Evolutionary conservation across 2,329 filamentous ascomycete genomes (phyloP), one percentile per base, ranked within the genome.

Genomic region (Lachnellula hyalina): DNA sequence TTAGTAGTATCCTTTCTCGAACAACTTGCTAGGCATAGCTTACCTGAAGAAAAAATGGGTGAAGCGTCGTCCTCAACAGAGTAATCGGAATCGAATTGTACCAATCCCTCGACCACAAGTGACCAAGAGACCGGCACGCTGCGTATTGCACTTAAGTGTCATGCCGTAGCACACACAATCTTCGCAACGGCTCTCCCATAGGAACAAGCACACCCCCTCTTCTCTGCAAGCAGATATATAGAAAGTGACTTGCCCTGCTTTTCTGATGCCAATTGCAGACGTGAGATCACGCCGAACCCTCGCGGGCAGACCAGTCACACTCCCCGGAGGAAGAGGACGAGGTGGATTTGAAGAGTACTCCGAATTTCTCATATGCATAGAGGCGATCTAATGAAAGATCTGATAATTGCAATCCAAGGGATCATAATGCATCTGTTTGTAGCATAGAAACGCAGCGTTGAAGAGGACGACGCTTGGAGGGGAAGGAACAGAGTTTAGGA

Each of bases 401-500:
- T 65, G 60, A 66, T 56, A 62, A 36, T 56, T 55, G 64, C 63
- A 68, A 71, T 70, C 68, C 62, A 1, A 52, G 49, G 54, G 56
- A 56, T 40, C 51, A 42, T 49, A 53, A 60, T 19, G 65, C 78
- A 77, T 89, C 80, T 77, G 82, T 83, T 82, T 89, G 87, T 86
- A 87, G 89, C 89, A 92, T 91, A 90, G 89, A 92, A 92, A 92
- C 87, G 87, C 88, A 88, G 89, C 89, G 82, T 89, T 92, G 86
- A 84, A 80, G 82, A 87, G 87, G 87, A 85, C 84, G 87, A 83
- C 85, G 84, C 85, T 88, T 87, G 77, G 61, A 65, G 73, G 72
- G 71, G 76, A 65, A 66, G 73, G 71, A 49, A 61, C 51, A 46
- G 56, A 46, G 58, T 57, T 44, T 44, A 41, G 49, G 34, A 12